Base-by-base conservation (phyloP, 1,284 basidiomycete genomes). In the Acaromyces ingoldii region DNA sequence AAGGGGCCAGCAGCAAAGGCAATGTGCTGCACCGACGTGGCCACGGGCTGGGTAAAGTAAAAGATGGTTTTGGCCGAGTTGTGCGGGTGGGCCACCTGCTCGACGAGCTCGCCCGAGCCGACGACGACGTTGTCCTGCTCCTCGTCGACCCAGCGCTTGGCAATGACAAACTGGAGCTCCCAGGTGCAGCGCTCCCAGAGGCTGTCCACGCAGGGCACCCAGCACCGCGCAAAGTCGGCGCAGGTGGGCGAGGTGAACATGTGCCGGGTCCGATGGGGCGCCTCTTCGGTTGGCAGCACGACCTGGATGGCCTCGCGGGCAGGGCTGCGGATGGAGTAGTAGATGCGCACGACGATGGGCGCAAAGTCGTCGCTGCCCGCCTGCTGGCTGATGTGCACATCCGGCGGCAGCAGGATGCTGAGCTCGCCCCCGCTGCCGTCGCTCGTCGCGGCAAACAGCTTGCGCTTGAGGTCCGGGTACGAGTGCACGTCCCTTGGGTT, bases 121-220 rank as follows among this genome's bases (percentile, higher is more conserved):
- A 93, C 82, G 0, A 95, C 93, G 29, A 90, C 52, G 24, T 49
- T 61, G 15, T 49, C 55, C 2, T 25, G 10, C 0, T 46, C 29
- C 15, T 59, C 60, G 2, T 26, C 48, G n/a, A 57, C 63, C 41
- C 68, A 51, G 13, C 52, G 58, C 55, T 87, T 84, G 38, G 92
- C 92, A 19, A 96, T 92, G 51, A 97, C 84, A 73, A 96, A 89
- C 75, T 97, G 90, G 49, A 98, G 86, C 72, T 98, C 95, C 95
- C 95, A 99, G 2, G 93, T 95, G 70, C 89, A 96, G 68, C 90
- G 85, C 76, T 96, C 93, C 89, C 91, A 96, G 11, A 93, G 77
- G 71, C 85, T 89, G 76, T 99, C 95, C 11, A 97, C 78, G 67
- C 95, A 99, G 3, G 95, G 95, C 9, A 97, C 87, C 95, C 95